phyloP scores from a whole-genome alignment of 305 asterid species.

The Ajuga reptans region DNA sequence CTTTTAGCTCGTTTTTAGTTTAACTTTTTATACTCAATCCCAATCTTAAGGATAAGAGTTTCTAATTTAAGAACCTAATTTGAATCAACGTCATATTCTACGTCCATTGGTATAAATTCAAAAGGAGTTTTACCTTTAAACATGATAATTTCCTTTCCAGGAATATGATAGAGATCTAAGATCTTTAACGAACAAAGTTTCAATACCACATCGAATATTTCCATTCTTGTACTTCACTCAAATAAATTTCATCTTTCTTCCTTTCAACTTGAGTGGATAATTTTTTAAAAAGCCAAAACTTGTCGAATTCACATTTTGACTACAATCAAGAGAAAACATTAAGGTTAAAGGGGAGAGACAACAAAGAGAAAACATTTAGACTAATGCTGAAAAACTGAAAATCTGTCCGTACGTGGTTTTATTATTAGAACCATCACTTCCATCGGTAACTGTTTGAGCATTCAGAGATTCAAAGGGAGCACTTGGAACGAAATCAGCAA shows the following conservation, averaged over 20 bases:
- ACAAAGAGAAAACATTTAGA: neutral
- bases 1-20: neutral
- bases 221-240: neutral
- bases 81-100: neutral
- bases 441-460: slow-evolving; percentile 31
- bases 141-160: neutral
- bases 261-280: neutral
- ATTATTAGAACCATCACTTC: slow-evolving; percentile 37
- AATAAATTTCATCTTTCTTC: neutral
- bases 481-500: slow-evolving; percentile 91
- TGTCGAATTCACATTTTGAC: neutral
- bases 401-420: slow-evolving; percentile 50
- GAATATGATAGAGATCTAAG: neutral
- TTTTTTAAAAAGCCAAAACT: neutral
- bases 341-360: neutral
- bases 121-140: neutral
- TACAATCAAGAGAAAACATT: neutral
- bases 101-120: neutral
- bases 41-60: neutral
- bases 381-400: neutral
- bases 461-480: slow-evolving; percentile 48
- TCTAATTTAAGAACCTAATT: neutral
- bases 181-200: neutral
- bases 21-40: neutral
- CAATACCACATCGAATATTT: neutral